A percentile compares a stretch with the other conserved stretches of the same genome.
phyloP scores from a whole-genome alignment of 768 basidiomycete species.

The Russula ochroleuca region DNA sequence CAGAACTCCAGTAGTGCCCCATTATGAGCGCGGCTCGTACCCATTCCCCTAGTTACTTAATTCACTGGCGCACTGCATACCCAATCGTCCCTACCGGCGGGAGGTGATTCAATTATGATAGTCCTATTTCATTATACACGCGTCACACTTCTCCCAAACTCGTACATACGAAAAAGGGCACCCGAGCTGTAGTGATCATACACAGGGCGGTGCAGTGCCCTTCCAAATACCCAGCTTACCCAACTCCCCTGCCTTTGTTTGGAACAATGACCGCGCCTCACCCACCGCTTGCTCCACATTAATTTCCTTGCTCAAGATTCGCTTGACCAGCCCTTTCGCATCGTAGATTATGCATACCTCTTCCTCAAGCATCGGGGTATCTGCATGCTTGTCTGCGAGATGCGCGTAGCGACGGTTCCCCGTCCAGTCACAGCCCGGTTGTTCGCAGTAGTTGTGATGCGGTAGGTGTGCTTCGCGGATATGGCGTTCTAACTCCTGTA shows the following conservation, averaged over 20 bases:
- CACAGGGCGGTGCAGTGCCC: no score
- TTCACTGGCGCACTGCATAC: no score
- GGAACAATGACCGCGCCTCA: background rate
- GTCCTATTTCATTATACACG: no score
- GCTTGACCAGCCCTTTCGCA: background rate
- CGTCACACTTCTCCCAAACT: no score
- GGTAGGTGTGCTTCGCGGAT: background rate
- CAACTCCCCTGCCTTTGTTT: background rate
- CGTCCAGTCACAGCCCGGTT: background rate
- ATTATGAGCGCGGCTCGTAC: background rate
- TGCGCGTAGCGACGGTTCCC: background rate
- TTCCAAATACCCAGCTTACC: constrained; percentile 2
- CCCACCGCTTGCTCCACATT: background rate
- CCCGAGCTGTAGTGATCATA: no score
- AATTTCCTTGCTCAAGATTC: constrained; percentile 1
- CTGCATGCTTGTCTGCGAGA: no score
- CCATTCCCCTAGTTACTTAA: background rate
- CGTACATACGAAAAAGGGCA: no score
- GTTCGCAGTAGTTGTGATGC: background rate
- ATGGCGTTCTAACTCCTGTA: constrained; percentile 7
- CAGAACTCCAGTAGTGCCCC: background rate
- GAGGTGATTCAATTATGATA: no score
- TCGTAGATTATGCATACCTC: constrained; percentile 5
- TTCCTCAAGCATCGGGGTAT: background rate
- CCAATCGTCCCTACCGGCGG: no score